Percentiles rank a stretch among this genome's conserved stretches.
phyloP scores from a whole-genome alignment of 73 alveolate species.

The Tetrahymena borealis region DNA sequence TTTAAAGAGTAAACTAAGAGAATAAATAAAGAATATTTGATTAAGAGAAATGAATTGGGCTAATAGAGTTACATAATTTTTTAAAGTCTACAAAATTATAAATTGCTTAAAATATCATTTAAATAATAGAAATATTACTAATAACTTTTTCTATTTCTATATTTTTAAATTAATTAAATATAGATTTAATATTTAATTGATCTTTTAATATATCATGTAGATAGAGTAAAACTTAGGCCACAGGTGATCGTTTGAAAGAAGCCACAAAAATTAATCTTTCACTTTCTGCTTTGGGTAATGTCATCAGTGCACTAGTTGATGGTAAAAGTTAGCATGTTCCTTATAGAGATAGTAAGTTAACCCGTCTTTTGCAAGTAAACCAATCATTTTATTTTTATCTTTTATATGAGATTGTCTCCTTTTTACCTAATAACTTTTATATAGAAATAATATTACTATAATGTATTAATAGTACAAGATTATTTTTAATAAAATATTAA shows the following conservation, averaged over 20 bases:
- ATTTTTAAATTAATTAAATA: background rate
- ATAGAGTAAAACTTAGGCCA: conserved; percentile 81
- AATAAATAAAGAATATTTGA: background rate
- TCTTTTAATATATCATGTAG: background rate
- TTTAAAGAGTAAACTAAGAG: background rate
- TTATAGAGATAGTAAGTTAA: conserved; percentile 93
- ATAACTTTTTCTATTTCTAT: background rate
- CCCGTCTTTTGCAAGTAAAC: conserved; percentile 73
- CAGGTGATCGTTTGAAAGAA: conserved; percentile 89
- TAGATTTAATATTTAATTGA: no score
- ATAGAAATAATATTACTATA: conserved; percentile 82
- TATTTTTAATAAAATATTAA: no score
- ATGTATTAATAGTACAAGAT: conserved; percentile 74
- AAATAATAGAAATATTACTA: background rate
- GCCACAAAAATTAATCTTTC: conserved; percentile 94
- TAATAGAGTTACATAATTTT: background rate
- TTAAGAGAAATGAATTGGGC: no score
- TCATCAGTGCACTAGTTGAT: conserved; percentile 88
- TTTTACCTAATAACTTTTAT: no score
- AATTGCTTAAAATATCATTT: background rate
- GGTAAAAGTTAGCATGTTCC: conserved; percentile 90
- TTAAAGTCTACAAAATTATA: background rate
- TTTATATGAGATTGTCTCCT: no score
- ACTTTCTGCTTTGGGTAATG: conserved; percentile 88
- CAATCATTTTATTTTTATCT: no score